Evolutionary conservation across 1,139 yeast genomes (phyloP), one percentile per base, ranked within the genome.

Genomic region (Candida anutae): DNA sequence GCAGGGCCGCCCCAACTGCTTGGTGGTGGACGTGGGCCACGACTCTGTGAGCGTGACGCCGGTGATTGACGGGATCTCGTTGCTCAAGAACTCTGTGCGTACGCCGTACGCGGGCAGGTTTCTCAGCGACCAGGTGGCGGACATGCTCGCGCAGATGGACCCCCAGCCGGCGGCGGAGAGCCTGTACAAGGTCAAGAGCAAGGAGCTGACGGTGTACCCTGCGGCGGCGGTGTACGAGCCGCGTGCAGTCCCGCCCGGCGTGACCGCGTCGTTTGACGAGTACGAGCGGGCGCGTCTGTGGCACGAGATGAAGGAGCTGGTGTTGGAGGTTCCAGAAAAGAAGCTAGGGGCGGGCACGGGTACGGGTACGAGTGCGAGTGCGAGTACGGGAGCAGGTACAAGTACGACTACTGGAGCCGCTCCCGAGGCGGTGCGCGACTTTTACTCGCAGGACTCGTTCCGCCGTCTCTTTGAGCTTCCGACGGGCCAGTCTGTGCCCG

Each of bases 11-110:
- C 90, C 95, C 24, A 85, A 83, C 41, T 94, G 96, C 46, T 62
- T 90, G 29, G 93, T 93, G 19, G 94, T 93, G 23, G 97, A 93
- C 53, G 59, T 88, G 24, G 98, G 99, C 3, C 94, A 87, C 45
- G 88, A 82, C 41, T 62, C 81, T 2, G 68, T 78, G 11, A 76
- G 90, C 30, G 94, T 82, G 2, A 82, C 95, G 1, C 97, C 99
- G 0, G 93, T 90, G 3, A 74, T 88, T 29, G 99, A 90, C 55
- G 98, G 98, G 4, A 72, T 90, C 48, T 83, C 93, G 25, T 62
- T 90, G 34, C 66, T 80, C 40, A 81, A 72, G 49, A 82, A 79
- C 38, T 74, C 83, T 4, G 65, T 73, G 58, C 71, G 78, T 38
- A 79, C 84, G 3, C 74, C 68, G 40, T 77, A 77, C 42, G 75